Base-by-base conservation (phyloP, 176 grass and related monocot species). In the Aegilops umbellulata region DNA sequence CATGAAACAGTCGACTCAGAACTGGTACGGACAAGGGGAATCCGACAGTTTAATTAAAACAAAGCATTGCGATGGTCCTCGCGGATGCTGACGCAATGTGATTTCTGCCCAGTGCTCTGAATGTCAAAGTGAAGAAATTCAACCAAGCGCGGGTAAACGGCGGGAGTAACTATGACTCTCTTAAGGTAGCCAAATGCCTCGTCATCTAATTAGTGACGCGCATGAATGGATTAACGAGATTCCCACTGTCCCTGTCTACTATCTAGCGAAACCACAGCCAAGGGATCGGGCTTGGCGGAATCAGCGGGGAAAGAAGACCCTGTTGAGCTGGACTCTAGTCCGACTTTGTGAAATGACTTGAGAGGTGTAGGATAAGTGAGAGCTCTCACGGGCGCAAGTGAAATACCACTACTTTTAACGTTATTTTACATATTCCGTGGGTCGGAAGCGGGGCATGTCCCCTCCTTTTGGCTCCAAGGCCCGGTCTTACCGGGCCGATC, bases 91-190 rank as follows among this genome's bases (percentile, higher is more conserved):
- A 87, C 77, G 58, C 92, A 89, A 89, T 91, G 84, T 87, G 92
- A 91, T 91, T 94, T 91, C 63, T 91, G 81, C 87, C 89, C 70
- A 85, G 87, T 94, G 87, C 89, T 87, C 85, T 92, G 77, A 92
- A 94, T 94, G 87, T 94, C 92, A 94, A 95, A 92, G 85, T 95
- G 93, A 92, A 92, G 87, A 90, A 92, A 95, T 95, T 90, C 90
- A 88, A 90, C 82, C 65, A 95, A 92, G 85, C 82, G 74, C 41
- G 85, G 87, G 87, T 92, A 92, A 94, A 86, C 67, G 85, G 66
- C 73, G 85, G 84, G 93, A 94, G 93, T 90, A 94, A 94, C 90
- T 94, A 92, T 94, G 90, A 94, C 93, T 90, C 90, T 92, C 87
- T 94, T 90, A 53, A 53, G 49, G 49, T 53, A 53, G 49, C 49